These are phyloP conservation scores for Podaxis sp. DNA, from an alignment of 768 basidiomycete genomes.

Conservation along the genomic window DNA sequence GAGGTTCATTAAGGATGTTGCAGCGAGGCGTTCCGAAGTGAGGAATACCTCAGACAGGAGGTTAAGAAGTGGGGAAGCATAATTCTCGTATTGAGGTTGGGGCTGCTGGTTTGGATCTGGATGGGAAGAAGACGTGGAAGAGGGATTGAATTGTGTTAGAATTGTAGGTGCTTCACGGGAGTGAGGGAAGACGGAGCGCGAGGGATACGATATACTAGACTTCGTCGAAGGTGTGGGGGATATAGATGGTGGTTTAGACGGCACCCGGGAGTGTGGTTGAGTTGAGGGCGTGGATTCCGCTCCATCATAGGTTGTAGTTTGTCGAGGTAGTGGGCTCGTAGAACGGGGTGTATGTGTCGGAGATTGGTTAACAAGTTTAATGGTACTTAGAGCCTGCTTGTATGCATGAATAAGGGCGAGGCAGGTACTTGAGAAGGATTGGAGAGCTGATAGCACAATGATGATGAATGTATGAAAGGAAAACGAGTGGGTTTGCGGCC, in stretches of 20 bases:
- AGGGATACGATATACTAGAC: slow-evolving; percentile 18
- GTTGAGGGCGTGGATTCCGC: not conserved
- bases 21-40: slow-evolving; percentile 47
- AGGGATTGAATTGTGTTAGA: slow-evolving; percentile 1
- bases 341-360: slow-evolving; percentile 24
- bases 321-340: slow-evolving; percentile 16
- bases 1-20: slow-evolving; percentile 44
- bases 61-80: slow-evolving; percentile 38
- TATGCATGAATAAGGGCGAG: slow-evolving; percentile 69
- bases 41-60: slow-evolving; percentile 52
- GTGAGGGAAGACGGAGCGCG: slow-evolving; percentile 18
- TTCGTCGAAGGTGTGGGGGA: slow-evolving; percentile 21
- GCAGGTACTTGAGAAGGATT: slow-evolving; percentile 66
- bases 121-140: slow-evolving; percentile 11
- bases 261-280: not conserved
- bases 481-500: slow-evolving; percentile 26
- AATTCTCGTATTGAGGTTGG: slow-evolving; percentile 31
- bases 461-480: slow-evolving; percentile 61
- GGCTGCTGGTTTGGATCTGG: slow-evolving; percentile 5
- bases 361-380: slow-evolving; percentile 62
- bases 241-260: slow-evolving; percentile 12
- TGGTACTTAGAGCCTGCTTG: slow-evolving; percentile 61
- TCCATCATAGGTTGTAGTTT: not conserved
- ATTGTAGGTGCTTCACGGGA: slow-evolving; percentile 15
- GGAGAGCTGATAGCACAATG: slow-evolving; percentile 71